These are phyloP conservation scores for Polychytrium aggregatum DNA, from an alignment of 192 early-diverging fungal genomes.

Conservation along the genomic window DNA sequence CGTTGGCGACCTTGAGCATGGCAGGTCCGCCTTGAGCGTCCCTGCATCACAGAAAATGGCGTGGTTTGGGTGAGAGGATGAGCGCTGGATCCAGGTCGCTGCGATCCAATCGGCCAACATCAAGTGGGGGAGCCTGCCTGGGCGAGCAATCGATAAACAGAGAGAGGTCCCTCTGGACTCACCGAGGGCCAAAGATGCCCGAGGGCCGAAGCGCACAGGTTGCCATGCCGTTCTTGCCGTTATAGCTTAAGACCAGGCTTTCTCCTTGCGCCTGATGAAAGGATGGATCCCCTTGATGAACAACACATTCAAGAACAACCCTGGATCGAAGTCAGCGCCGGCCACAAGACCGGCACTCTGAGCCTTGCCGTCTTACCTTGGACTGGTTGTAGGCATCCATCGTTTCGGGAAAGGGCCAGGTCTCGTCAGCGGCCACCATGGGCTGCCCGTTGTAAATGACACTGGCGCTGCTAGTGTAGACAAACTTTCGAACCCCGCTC, in stretches of 20 bases:
- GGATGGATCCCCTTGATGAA: too few relatives aligned
- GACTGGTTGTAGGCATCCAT: slow-evolving; percentile 91
- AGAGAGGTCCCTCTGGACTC: slow-evolving; percentile 1
- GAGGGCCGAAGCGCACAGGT: slow-evolving; percentile 77
- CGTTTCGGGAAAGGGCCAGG: too few relatives aligned
- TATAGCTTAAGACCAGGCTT: slow-evolving; percentile 61
- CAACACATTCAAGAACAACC: too few relatives aligned
- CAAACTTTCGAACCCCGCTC: slow-evolving; percentile 53
- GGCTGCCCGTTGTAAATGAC: slow-evolving; percentile 72
- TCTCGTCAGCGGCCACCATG: slow-evolving; percentile 74
- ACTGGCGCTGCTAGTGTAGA: slow-evolving; percentile 80
- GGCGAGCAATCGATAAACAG: too few relatives aligned
- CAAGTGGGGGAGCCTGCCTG: too few relatives aligned
- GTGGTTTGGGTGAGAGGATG: too few relatives aligned
- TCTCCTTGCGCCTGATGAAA: slow-evolving; percentile 52
- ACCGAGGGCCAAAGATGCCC: slow-evolving; percentile 84
- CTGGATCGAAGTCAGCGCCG: too few relatives aligned
- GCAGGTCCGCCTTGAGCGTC: slow-evolving; percentile 26
- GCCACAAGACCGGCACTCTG: neutral
- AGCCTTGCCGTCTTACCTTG: slow-evolving; percentile 43
- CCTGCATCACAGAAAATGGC: too few relatives aligned
- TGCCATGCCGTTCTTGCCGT: slow-evolving; percentile 46
- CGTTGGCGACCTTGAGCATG: slow-evolving; percentile 19
- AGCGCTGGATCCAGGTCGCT: too few relatives aligned
- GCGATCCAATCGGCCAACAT: too few relatives aligned